phyloP scores from a whole-genome alignment of 2,329 filamentous ascomycete species.

The Knufia fluminis region DNA sequence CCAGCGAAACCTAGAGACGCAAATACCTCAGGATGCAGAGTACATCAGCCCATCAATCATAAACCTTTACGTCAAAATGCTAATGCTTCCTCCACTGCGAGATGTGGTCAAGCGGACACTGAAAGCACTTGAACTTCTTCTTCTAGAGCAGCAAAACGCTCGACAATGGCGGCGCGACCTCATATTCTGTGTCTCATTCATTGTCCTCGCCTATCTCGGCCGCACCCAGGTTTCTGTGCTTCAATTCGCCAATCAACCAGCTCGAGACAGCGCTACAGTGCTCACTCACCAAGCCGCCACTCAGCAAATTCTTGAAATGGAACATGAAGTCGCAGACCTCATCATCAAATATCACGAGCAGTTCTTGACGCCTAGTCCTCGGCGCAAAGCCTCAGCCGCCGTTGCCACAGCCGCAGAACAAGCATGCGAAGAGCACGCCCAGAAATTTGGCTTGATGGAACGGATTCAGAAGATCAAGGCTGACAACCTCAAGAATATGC shows the following conservation, averaged over 20 bases:
- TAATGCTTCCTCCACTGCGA: constrained; percentile 9
- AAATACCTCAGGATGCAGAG: neutral
- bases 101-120: constrained; percentile 9
- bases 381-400: constrained; percentile 5
- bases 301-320: constrained; percentile 11
- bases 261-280: constrained; percentile 6
- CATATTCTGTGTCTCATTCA: constrained; percentile 8
- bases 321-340: constrained; percentile 5
- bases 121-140: constrained; percentile 7
- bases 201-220: constrained; percentile 9
- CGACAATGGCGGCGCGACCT: constrained; percentile 8
- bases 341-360: constrained; percentile 8
- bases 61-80: constrained; percentile 11
- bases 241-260: constrained; percentile 7
- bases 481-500: neutral
- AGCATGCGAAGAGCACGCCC: constrained; percentile 7
- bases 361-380: constrained; percentile 6
- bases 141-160: constrained; percentile 7
- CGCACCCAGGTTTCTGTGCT: constrained; percentile 7
- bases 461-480: constrained; percentile 4
- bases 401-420: constrained; percentile 5
- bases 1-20: constrained; percentile 3
- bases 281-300: constrained; percentile 5
- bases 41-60: constrained; percentile 10
- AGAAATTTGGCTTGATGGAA: constrained; percentile 6